These are phyloP conservation scores for Aspergillus persii DNA, from an alignment of 2,329 filamentous ascomycete genomes.

Conservation along the genomic window DNA sequence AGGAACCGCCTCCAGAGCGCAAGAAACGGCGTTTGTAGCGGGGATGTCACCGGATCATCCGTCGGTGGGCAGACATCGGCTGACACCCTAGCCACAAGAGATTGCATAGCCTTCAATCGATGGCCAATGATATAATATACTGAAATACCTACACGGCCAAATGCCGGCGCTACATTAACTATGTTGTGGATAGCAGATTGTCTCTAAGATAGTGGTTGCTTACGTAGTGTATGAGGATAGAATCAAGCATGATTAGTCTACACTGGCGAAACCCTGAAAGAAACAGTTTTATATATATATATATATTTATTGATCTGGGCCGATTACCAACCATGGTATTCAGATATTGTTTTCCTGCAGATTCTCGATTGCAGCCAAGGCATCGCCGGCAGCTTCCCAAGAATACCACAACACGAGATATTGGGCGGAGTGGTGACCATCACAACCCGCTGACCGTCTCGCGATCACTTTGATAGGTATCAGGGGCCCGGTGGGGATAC, in stretches of 20 bases:
- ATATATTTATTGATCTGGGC: background rate
- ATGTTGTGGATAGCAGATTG: background rate
- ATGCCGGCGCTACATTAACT: background rate
- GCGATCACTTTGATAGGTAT: slow-evolving; percentile 6
- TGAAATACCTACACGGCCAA: background rate
- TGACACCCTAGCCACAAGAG: background rate
- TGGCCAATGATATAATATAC: background rate
- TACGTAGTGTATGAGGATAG: background rate
- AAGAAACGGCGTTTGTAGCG: slow-evolving; percentile 6
- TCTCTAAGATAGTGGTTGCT: background rate
- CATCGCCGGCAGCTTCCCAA: slow-evolving; percentile 1
- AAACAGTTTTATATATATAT: background rate
- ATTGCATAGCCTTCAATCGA: background rate
- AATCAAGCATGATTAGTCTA: background rate
- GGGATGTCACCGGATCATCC: slow-evolving; percentile 3
- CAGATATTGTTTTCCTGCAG: background rate
- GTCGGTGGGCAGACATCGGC: background rate
- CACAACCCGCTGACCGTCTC: background rate
- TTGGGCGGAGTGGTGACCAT: slow-evolving; percentile 1
- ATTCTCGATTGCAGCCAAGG: background rate
- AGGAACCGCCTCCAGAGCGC: slow-evolving; percentile 6
- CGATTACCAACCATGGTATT: background rate
- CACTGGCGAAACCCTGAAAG: background rate
- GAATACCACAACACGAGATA: slow-evolving; percentile 9
- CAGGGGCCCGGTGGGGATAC: background rate